phyloP scores from a whole-genome alignment of 148 eudicot species.

The Pouteria glomerata region DNA sequence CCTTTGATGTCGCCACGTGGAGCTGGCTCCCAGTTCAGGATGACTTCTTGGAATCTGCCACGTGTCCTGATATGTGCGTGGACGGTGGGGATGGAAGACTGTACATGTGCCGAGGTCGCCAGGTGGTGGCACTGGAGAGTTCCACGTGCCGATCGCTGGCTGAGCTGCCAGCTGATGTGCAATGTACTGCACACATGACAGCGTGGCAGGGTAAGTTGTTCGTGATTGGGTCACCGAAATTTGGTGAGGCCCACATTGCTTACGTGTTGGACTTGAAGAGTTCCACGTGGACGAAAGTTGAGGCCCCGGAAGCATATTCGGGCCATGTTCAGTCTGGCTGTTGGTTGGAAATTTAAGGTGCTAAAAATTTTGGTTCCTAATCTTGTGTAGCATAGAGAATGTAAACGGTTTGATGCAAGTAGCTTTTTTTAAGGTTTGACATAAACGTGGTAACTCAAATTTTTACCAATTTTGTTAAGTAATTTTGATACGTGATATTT shows the following conservation, averaged over 20 bases:
- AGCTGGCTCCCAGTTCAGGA: constrained; percentile 44
- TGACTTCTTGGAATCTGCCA: constrained; percentile 26
- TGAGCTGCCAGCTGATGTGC: constrained; percentile 35
- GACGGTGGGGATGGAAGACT: constrained; percentile 25
- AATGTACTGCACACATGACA: constrained; percentile 16
- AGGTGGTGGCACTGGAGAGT: constrained; percentile 15
- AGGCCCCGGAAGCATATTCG: constrained; percentile 28
- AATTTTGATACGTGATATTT: no score
- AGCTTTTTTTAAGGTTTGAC: background rate
- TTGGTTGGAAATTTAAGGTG: constrained; percentile 39
- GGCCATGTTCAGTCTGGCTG: constrained; percentile 73
- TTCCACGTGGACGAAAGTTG: constrained; percentile 41
- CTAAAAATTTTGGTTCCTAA: background rate
- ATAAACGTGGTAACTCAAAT: no score
- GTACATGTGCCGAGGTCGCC: constrained; percentile 22
- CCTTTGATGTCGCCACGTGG: constrained; percentile 36
- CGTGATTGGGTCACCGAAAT: constrained; percentile 34
- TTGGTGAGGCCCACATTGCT: constrained; percentile 28
- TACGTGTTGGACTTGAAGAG: constrained; percentile 43
- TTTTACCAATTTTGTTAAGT: no score
- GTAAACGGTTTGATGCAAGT: background rate
- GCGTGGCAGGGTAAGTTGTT: constrained; percentile 39
- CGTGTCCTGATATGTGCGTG: constrained; percentile 31
- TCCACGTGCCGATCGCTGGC: constrained; percentile 44
- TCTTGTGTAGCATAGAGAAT: background rate